A percentile compares a stretch with the other conserved stretches of the same genome.
Conservation (phyloP, 177 flowering plant genomes). For the Vitis hybrid region DNA sequence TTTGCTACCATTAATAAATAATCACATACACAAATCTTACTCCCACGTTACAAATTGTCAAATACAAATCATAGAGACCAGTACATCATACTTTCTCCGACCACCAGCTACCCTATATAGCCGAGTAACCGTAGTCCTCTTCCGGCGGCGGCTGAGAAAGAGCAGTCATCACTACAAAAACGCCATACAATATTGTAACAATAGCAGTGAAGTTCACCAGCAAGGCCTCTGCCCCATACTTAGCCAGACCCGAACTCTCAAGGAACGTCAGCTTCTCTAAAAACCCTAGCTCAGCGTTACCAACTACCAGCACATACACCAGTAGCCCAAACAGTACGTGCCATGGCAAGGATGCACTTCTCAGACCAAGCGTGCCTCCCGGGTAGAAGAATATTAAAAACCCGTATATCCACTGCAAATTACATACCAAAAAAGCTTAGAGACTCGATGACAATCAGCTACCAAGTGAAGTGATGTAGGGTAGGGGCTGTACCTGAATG, state of each 20-base stretch:
- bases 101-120: slow-evolving; percentile 27
- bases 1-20: background rate
- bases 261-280: slow-evolving; percentile 96
- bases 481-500: slow-evolving; percentile 57
- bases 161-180: slow-evolving; percentile 50
- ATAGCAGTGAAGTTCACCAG: slow-evolving; percentile 89
- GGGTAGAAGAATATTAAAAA: slow-evolving; percentile 78
- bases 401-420: slow-evolving; percentile 79
- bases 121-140: slow-evolving; percentile 56
- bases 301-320: slow-evolving; percentile 64
- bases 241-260: slow-evolving; percentile 58
- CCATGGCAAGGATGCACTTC: slow-evolving; percentile 70
- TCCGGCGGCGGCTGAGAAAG: slow-evolving; percentile 29
- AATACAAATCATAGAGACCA: background rate
- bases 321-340: slow-evolving; percentile 71
- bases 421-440: background rate
- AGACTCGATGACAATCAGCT: no score
- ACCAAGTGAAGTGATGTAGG: background rate
- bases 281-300: slow-evolving; percentile 65
- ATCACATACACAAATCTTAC: background rate
- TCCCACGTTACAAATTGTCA: no score
- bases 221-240: slow-evolving; percentile 77
- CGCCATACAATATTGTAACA: slow-evolving; percentile 53
- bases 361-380: slow-evolving; percentile 45
- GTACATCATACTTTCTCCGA: background rate